Percentiles rank a stretch among this genome's conserved stretches.
phyloP scores from a whole-genome alignment of 164 flowering plant genomes.

The Nelumbo lutea region DNA sequence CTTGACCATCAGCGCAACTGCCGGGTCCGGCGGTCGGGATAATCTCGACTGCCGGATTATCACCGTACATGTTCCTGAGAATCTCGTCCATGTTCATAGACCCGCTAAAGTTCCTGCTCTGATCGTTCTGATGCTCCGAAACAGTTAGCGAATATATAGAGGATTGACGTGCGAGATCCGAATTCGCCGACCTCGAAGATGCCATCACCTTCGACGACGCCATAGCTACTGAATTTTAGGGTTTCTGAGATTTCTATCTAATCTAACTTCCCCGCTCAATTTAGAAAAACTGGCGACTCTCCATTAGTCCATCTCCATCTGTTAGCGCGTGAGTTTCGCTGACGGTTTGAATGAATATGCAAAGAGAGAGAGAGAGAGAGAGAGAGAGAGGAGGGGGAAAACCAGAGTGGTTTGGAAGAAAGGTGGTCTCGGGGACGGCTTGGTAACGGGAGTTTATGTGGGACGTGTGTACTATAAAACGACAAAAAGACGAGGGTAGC shows the following conservation, averaged over 20 bases:
- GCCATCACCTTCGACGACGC: slow-evolving; percentile 44
- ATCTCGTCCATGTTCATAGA: slow-evolving; percentile 50
- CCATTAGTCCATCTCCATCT: neutral
- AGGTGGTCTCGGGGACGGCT: neutral
- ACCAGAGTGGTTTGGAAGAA: slow-evolving; percentile 3
- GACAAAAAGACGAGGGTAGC: neutral
- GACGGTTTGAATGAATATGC: slow-evolving; percentile 10
- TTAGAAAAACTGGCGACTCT: slow-evolving; percentile 4
- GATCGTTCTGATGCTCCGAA: slow-evolving; percentile 9
- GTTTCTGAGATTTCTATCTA: neutral
- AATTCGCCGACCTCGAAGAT: slow-evolving; percentile 38
- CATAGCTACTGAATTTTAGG: slow-evolving; percentile 26
- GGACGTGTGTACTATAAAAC: neutral
- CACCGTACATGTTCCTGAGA: slow-evolving; percentile 28
- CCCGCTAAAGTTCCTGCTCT: slow-evolving; percentile 6
- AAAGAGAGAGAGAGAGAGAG: neutral
- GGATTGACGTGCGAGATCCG: slow-evolving; percentile 45
- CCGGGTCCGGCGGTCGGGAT: neutral
- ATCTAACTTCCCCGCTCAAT: neutral
- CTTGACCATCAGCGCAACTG: neutral
- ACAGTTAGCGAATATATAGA: slow-evolving; percentile 22
- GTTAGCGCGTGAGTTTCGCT: slow-evolving; percentile 12
- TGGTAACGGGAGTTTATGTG: neutral
- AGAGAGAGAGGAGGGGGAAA: neutral
- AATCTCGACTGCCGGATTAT: slow-evolving; percentile 26